Evolutionary conservation across 805 yeast species (phyloP), one percentile per base, ranked within the genome.

Genomic region (Priceomyces haplophilus): DNA sequence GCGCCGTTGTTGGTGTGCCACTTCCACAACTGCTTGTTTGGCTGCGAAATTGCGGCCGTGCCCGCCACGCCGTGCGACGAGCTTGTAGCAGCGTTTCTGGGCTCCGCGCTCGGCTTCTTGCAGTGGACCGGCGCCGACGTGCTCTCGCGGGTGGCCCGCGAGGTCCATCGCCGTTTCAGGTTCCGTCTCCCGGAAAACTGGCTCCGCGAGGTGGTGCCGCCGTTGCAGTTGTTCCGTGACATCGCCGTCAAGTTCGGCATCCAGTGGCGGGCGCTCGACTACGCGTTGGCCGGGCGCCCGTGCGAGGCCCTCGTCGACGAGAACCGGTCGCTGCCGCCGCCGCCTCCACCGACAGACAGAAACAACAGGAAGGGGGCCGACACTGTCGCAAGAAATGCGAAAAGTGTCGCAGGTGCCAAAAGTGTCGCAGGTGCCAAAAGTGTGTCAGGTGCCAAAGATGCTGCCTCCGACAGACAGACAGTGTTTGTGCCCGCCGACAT

Each of bases 181-280:
- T 78, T 71, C 57, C 52, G 59, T 0, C 67, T 88, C 34, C 69
- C 81, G 1, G 59, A 55, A 0, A 62, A 69, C 38, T 83, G 88
- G 85, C 39, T 62, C 24, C 11, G 38, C 4, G 53, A 62, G 1
- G 49, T 58, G 13, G 46, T 76, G 29, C 60, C 58, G 21, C 62
- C 70, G 3, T 47, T 69, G 16, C 79, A 76, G 40, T 56, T 85
- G 34, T 69, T 88, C 54, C 81, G 90, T 65, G 85, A 83, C 51
- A 72, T 89, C 49, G 81, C 96, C 8, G 54, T 70, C 41, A 85
- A 86, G 64, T 79, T 82, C 52, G 98, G 98, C 65, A 79, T 91
- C 41, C 99, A 93, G 69, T 83, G 96, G 86, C 65, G 71, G 46
- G 70, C 76, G 8, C 74, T 65, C 47, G 57, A 65, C 8, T 82